These are phyloP conservation scores for Scutellaria galericulata DNA, from an alignment of 257 asterid genomes.

Conservation along the genomic window DNA sequence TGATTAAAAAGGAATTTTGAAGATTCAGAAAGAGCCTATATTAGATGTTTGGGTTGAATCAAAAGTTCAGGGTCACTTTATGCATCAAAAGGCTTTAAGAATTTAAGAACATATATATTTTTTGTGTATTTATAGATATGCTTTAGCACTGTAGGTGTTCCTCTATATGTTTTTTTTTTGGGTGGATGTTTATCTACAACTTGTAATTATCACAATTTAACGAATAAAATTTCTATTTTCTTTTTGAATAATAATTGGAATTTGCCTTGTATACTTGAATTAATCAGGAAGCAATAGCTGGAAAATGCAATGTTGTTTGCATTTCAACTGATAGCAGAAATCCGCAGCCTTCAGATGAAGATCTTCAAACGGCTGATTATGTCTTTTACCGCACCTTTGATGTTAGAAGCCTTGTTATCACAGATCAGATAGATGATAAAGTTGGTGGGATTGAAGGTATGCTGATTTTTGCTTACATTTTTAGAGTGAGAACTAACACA, in stretches of 20 bases:
- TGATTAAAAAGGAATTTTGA: no score
- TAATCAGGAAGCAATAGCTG: slow-evolving; percentile 87
- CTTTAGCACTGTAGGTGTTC: no score
- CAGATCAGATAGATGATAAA: slow-evolving; percentile 58
- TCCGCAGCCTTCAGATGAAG: slow-evolving; percentile 76
- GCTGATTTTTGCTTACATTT: slow-evolving; percentile 15
- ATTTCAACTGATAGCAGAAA: slow-evolving; percentile 73
- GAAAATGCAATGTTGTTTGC: slow-evolving; percentile 86
- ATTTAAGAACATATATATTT: no score
- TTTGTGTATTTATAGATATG: no score
- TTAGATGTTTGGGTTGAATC: no score
- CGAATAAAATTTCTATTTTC: no score
- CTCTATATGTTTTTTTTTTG: no score
- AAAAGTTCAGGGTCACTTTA: no score
- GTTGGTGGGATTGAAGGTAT: slow-evolving; percentile 87
- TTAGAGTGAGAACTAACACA: slow-evolving; percentile 24
- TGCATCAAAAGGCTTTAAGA: no score
- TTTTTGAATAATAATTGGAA: background rate
- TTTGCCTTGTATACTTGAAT: slow-evolving; percentile 28
- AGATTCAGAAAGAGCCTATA: no score
- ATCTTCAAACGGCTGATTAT: slow-evolving; percentile 66
- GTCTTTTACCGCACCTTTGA: slow-evolving; percentile 78
- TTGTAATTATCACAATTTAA: no score
- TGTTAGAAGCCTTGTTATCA: slow-evolving; percentile 58
- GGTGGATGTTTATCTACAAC: no score